Percentiles rank a stretch among this genome's conserved stretches.
Conservation (phyloP, 106 monocot species). For the Phalaenopsis equestris region DNA sequence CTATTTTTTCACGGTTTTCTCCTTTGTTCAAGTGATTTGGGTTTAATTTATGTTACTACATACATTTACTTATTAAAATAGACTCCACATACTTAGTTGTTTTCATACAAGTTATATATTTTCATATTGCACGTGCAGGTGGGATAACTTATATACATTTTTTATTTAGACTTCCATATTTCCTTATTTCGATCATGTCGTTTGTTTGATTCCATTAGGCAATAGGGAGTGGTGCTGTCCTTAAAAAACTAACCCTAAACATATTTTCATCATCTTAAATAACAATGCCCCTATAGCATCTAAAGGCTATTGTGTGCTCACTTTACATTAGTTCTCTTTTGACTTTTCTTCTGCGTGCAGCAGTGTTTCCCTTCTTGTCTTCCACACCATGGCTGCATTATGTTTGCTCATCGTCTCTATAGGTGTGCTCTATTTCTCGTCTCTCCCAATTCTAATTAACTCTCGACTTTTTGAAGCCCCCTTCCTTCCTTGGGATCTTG, state of each 20-base stretch:
- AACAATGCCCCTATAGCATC: neutral
- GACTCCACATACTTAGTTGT: neutral
- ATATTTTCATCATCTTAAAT: neutral
- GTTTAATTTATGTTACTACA: too few species aligned
- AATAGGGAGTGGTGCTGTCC: neutral
- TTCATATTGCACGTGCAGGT: neutral
- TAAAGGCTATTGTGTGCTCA: neutral
- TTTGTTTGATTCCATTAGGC: neutral
- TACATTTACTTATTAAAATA: neutral
- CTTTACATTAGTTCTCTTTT: neutral
- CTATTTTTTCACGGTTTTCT: too few species aligned
- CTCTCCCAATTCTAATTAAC: too few species aligned
- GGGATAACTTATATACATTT: neutral
- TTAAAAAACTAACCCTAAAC: neutral
- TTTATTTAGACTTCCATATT: neutral
- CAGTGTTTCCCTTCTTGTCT: constrained; percentile 50
- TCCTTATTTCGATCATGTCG: neutral
- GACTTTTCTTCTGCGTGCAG: constrained; percentile 6
- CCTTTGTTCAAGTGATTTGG: too few species aligned
- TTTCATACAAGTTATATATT: too few species aligned
- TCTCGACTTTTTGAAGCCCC: too few species aligned
- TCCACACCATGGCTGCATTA: constrained; percentile 52
- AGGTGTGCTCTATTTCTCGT: constrained; percentile 19
- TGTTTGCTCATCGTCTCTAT: constrained; percentile 44
- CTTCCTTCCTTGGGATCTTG: neutral